phyloP scores from a whole-genome alignment of 2,329 filamentous ascomycete species.

The Aspergillus spinulosporus region DNA sequence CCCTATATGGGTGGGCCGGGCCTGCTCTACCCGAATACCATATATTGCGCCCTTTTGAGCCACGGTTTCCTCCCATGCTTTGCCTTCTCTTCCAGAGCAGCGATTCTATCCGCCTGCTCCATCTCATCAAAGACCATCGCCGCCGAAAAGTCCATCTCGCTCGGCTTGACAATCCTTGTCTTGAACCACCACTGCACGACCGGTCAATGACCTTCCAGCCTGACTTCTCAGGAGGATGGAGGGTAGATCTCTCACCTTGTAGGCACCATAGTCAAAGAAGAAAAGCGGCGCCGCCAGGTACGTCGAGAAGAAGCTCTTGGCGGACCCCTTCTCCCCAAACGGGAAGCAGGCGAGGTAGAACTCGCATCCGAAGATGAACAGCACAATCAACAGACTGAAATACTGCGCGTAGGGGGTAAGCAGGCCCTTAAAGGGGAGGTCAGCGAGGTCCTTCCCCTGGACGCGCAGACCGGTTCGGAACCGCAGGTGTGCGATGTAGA shows the following conservation, averaged over 20 bases:
- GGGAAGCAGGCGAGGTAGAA: conserved; percentile 36
- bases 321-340: conserved; percentile 32
- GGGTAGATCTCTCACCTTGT: conserved; percentile 21
- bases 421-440: conserved; percentile 29
- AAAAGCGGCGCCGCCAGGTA: conserved; percentile 36
- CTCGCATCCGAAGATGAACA: conserved; percentile 34
- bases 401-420: conserved; percentile 30
- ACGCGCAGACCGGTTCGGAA: conserved; percentile 31
- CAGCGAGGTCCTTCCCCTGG: conserved; percentile 27
- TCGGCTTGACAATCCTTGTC: conserved; percentile 26
- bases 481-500: conserved; percentile 30
- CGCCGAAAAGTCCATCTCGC: conserved; percentile 27
- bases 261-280: conserved; percentile 31
- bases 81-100: neutral
- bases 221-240: neutral
- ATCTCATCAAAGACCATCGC: conserved; percentile 28
- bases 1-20: too few relatives aligned
- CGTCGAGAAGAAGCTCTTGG: conserved; percentile 34
- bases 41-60: conserved; percentile 1
- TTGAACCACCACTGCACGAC: conserved; percentile 19
- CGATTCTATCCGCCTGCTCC: conserved; percentile 13
- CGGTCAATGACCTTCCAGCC: neutral
- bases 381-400: conserved; percentile 27
- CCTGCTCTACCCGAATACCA: conserved; percentile 3
- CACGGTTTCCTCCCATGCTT: neutral